Percentiles rank a stretch among this genome's conserved stretches.
Evolutionary conservation across 768 basidiomycete genomes (phyloP).

Genomic region (Sutorius australiensis): DNA sequence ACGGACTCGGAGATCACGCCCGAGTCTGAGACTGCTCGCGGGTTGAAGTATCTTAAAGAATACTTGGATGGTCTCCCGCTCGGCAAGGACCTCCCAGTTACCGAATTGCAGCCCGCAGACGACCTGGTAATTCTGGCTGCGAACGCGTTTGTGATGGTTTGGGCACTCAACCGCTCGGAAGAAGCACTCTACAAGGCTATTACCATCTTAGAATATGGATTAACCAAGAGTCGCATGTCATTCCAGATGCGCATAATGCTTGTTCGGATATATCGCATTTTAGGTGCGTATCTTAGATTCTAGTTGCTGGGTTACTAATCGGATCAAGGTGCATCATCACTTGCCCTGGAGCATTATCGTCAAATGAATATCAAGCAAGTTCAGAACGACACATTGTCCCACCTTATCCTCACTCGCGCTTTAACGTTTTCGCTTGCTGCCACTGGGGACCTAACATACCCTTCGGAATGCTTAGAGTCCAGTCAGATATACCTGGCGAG

Average conservation of each 20-base stretch:
- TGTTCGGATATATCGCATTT: slow-evolving; percentile 75
- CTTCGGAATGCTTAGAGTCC: slow-evolving; percentile 72
- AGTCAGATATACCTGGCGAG: slow-evolving; percentile 80
- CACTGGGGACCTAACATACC: slow-evolving; percentile 70
- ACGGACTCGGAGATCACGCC: slow-evolving; percentile 45
- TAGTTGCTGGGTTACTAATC: not conserved
- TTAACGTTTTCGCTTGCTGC: slow-evolving; percentile 77
- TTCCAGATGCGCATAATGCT: slow-evolving; percentile 76
- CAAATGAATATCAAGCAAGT: slow-evolving; percentile 77
- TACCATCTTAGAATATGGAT: slow-evolving; percentile 66
- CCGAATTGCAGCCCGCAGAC: slow-evolving; percentile 85
- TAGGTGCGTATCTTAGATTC: slow-evolving; percentile 47
- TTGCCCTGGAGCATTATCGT: slow-evolving; percentile 77
- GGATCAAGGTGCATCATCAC: slow-evolving; percentile 60
- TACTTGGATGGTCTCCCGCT: slow-evolving; percentile 69
- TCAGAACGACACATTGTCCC: slow-evolving; percentile 86
- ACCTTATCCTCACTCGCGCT: slow-evolving; percentile 73
- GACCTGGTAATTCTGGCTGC: slow-evolving; percentile 77
- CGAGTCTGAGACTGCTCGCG: slow-evolving; percentile 53
- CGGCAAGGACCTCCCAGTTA: slow-evolving; percentile 59
- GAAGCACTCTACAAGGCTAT: slow-evolving; percentile 61
- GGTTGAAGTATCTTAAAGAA: slow-evolving; percentile 48
- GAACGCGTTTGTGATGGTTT: slow-evolving; percentile 61
- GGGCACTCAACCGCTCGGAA: slow-evolving; percentile 54
- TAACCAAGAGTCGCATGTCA: slow-evolving; percentile 69